Evolutionary conservation across 1,284 basidiomycete species (phyloP).

Genomic region (Hypsizygus ulmarius): DNA sequence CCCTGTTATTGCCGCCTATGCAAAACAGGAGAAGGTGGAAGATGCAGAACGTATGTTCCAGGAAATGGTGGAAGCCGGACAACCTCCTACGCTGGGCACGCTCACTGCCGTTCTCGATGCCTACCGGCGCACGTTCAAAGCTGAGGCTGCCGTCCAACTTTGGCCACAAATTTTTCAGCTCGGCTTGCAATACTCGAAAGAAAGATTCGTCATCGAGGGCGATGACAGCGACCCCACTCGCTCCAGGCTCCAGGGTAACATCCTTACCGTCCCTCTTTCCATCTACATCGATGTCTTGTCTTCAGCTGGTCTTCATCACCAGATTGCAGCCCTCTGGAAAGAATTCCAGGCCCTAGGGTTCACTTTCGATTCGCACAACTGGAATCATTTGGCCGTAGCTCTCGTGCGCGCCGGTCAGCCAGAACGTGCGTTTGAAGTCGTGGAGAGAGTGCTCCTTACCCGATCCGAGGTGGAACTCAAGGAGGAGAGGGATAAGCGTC

Average conservation of each 20-base stretch:
- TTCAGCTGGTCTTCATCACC: constrained; percentile 55
- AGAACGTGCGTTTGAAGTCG: constrained; percentile 79
- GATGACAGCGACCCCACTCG: constrained; percentile 12
- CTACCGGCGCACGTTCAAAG: constrained; percentile 63
- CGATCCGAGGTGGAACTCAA: constrained; percentile 41
- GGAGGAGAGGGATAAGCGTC: constrained; percentile 34
- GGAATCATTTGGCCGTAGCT: constrained; percentile 82
- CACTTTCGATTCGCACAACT: constrained; percentile 87
- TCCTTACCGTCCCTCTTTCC: constrained; percentile 79
- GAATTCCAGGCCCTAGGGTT: constrained; percentile 68
- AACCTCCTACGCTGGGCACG: constrained; percentile 55
- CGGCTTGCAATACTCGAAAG: constrained; percentile 41
- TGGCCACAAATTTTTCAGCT: constrained; percentile 73
- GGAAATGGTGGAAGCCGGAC: constrained; percentile 54
- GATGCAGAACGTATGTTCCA: constrained; percentile 61
- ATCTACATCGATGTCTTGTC: constrained; percentile 83
- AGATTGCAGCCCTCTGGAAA: constrained; percentile 72
- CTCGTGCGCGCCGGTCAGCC: constrained; percentile 79
- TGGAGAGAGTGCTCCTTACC: constrained; percentile 78
- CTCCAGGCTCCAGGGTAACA: constrained; percentile 41
- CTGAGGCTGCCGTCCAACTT: constrained; percentile 54
- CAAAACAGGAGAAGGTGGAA: constrained; percentile 43
- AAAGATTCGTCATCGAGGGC: constrained; percentile 33
- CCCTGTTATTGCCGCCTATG: constrained; percentile 63
- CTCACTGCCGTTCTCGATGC: constrained; percentile 74